Evolutionary conservation across 805 yeast genomes (phyloP).

Genomic region (Blastobotrys americana): DNA sequence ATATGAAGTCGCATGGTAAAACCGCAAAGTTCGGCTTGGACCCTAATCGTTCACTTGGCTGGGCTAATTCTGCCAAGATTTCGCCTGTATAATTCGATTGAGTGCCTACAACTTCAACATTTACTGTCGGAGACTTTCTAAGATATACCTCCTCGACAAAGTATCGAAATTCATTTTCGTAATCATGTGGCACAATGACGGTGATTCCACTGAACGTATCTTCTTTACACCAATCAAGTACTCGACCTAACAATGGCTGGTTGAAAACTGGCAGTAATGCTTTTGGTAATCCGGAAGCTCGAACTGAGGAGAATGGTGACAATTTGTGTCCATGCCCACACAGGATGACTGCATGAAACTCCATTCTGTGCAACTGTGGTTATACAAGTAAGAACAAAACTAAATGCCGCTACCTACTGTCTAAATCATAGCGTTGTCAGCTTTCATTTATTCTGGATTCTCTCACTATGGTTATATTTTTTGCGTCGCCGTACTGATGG

Average conservation of each 20-base stretch:
- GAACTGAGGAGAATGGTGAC: conserved; percentile 58
- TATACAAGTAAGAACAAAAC: too few relatives aligned
- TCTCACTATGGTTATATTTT: too few relatives aligned
- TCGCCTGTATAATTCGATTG: conserved; percentile 19
- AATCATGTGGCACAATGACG: conserved; percentile 48
- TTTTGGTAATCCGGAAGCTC: conserved; percentile 65
- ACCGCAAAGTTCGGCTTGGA: conserved; percentile 55
- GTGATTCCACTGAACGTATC: conserved; percentile 68
- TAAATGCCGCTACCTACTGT: too few relatives aligned
- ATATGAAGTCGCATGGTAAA: conserved; percentile 88
- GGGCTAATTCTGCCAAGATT: conserved; percentile 11
- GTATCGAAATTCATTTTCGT: conserved; percentile 40
- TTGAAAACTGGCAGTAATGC: conserved; percentile 87
- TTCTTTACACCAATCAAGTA: conserved; percentile 85
- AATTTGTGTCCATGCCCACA: conserved; percentile 79
- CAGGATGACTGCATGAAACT: conserved; percentile 81
- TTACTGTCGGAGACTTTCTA: neutral
- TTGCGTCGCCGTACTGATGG: too few relatives aligned
- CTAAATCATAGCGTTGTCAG: too few relatives aligned
- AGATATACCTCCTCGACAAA: conserved; percentile 41
- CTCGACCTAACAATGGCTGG: conserved; percentile 79
- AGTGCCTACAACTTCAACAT: conserved; percentile 13
- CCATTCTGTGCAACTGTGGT: too few relatives aligned
- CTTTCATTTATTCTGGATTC: too few relatives aligned
- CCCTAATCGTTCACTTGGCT: conserved; percentile 1